Evolutionary conservation across 345 rosid species (phyloP).

Genomic region (Excoecaria agallocha): DNA sequence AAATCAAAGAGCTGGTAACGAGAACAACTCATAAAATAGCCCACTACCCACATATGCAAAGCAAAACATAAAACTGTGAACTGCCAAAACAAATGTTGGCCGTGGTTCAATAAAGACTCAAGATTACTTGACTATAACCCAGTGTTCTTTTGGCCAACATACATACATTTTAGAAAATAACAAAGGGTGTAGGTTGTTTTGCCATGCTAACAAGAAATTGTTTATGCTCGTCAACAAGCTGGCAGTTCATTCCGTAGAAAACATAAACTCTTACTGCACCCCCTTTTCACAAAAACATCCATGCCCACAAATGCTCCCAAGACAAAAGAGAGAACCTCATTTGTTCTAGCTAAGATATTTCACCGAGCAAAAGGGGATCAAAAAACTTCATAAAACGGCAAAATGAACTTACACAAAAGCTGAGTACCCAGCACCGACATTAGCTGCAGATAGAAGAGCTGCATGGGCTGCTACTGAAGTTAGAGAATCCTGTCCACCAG

Average conservation of each 20-base stretch:
- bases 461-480: conserved; percentile 59
- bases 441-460: conserved; percentile 58
- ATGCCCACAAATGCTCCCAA: background rate
- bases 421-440: conserved; percentile 81
- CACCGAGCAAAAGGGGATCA: background rate
- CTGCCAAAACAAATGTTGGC: too few relatives aligned
- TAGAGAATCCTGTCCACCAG: conserved; percentile 61
- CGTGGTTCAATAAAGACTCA: too few relatives aligned
- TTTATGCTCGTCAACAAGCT: too few relatives aligned
- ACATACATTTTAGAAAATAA: too few relatives aligned
- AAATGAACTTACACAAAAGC: conserved; percentile 70
- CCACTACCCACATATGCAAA: background rate
- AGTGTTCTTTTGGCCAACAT: too few relatives aligned
- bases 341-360: background rate
- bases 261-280: too few relatives aligned
- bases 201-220: too few relatives aligned
- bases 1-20: background rate
- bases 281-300: background rate
- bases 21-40: background rate
- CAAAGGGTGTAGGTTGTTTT: too few relatives aligned
- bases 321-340: background rate
- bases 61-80: background rate
- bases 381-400: background rate
- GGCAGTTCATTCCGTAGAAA: too few relatives aligned
- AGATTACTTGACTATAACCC: too few relatives aligned